Evolutionary conservation across 2,329 filamentous ascomycete species (phyloP).

Genomic region (Cladosporium sp.): DNA sequence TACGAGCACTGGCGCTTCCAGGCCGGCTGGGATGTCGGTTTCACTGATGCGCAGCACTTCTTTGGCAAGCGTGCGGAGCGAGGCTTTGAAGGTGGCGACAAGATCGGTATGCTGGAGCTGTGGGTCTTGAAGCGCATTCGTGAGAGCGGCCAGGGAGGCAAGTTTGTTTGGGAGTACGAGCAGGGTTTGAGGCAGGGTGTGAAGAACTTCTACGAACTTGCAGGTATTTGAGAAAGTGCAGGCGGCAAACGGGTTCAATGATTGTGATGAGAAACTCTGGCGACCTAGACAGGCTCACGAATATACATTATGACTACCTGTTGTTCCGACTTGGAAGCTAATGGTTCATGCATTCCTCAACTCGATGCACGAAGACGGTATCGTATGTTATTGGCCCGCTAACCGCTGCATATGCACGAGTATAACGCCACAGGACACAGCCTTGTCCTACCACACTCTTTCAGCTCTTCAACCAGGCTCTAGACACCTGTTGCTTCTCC

Average conservation of each 20-base stretch:
- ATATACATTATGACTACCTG: not conserved
- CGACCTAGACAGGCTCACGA: not conserved
- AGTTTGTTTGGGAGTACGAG: constrained; percentile 55
- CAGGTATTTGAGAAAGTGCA: constrained; percentile 29
- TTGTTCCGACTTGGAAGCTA: not conserved
- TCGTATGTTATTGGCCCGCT: not conserved
- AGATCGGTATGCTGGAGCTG: constrained; percentile 60
- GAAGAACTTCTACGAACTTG: constrained; percentile 43
- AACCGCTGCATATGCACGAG: not conserved
- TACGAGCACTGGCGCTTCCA: constrained; percentile 57
- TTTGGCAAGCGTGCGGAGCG: constrained; percentile 47
- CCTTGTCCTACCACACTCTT: not conserved
- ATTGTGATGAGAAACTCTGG: not conserved
- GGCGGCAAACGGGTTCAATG: not conserved
- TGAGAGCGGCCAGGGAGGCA: constrained; percentile 53
- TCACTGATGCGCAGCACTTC: constrained; percentile 56
- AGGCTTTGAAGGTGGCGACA: constrained; percentile 48
- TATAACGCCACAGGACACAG: not conserved
- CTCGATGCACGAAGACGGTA: not conserved
- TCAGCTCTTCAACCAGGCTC: not conserved
- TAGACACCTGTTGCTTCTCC: not conserved
- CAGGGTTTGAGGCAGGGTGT: constrained; percentile 52
- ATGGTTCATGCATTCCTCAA: not conserved
- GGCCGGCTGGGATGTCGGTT: constrained; percentile 59
- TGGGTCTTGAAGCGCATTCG: constrained; percentile 59